phyloP scores from a whole-genome alignment of 2,329 filamentous ascomycete species.

The Neonectria neomacrospora region DNA sequence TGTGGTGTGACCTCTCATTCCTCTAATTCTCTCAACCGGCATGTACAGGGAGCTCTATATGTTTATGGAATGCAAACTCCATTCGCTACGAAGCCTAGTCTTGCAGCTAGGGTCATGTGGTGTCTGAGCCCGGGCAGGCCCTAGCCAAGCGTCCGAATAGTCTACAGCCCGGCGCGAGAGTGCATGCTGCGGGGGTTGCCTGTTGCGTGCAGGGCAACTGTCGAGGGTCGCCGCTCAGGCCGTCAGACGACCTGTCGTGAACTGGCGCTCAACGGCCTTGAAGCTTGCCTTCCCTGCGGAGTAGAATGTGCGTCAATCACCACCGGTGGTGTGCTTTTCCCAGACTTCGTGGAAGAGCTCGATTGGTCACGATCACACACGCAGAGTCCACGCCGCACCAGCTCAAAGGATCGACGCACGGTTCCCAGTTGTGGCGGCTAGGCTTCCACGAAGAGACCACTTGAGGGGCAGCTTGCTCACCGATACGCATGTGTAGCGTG shows the following conservation, averaged over 20 bases:
- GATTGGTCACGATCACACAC: constrained; percentile 20
- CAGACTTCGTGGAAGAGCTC: constrained; percentile 24
- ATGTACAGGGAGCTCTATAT: too few relatives aligned
- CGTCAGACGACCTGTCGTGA: constrained; percentile 24
- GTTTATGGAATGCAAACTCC: too few relatives aligned
- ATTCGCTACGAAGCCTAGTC: not conserved
- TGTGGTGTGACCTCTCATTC: constrained; percentile 10
- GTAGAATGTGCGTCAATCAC: constrained; percentile 9
- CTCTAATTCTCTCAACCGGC: not conserved
- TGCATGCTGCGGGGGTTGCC: constrained; percentile 24
- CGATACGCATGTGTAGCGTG: constrained; percentile 19
- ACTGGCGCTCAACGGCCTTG: constrained; percentile 13
- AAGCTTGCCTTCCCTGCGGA: constrained; percentile 4
- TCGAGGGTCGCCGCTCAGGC: constrained; percentile 1
- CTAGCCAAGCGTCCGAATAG: not conserved
- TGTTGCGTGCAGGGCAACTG: constrained; percentile 18
- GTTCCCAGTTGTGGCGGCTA: constrained; percentile 18
- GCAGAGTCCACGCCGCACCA: constrained; percentile 4
- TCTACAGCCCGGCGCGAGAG: constrained; percentile 6
- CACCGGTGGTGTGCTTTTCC: constrained; percentile 24
- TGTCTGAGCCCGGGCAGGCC: not conserved
- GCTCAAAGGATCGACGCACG: constrained; percentile 10
- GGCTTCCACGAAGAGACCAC: constrained; percentile 8
- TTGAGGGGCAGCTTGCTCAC: constrained; percentile 22
- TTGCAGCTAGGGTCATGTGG: constrained; percentile 1